Base-by-base conservation (phyloP, 2,329 filamentous ascomycete genomes). In the Aspergillus awamori region DNA sequence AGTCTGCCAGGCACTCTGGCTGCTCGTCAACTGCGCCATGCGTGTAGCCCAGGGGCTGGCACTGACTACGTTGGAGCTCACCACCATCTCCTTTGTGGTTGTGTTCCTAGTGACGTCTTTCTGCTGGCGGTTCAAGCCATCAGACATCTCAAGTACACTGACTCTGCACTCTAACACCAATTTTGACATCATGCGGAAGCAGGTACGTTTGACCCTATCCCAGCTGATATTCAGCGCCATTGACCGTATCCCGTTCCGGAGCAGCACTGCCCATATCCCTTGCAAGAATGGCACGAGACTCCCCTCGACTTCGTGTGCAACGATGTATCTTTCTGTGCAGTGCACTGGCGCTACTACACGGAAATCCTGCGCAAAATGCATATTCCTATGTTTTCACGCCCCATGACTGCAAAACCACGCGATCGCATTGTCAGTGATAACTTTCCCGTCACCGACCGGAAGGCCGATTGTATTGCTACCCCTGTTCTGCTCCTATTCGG, bases 311-410 rank as follows among this genome's bases (percentile, higher is more conserved):
- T 48, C 13, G 45, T 48, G 8, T 48, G 24, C 13, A 24, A 48
- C 22, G 45, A n/a, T 5, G 24, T 48, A 24, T 48, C 45, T 24
- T 48, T 48, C 13, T 48, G 45, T 6, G 45, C 22, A 13, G 45
- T 48, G 13, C 51, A 53, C 33, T 53, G 51, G 51, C 51, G 36
- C 22, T 41, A 53, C 33, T 53, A 53, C 20, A 53, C 33, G 3
- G 20, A 41, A 10, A 39, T 53, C 28, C 11, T 41, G 20, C 33
- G 36, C 2, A 17, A 38, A 5, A 5, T 36, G 22, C 52, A 10
- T 8, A 15, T 53, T 5, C 36, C 52, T 3, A 7, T 53, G 13
- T 15, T 41, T 20, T 41, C 52, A 24, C 52, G 33, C 7, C 52
- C 36, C 7, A 53, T 53, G 36, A 53, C 52, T 2, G 52, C 22